Conservation (phyloP, 1,284 basidiomycete species). For the Mycosarcoma maydis region DNA sequence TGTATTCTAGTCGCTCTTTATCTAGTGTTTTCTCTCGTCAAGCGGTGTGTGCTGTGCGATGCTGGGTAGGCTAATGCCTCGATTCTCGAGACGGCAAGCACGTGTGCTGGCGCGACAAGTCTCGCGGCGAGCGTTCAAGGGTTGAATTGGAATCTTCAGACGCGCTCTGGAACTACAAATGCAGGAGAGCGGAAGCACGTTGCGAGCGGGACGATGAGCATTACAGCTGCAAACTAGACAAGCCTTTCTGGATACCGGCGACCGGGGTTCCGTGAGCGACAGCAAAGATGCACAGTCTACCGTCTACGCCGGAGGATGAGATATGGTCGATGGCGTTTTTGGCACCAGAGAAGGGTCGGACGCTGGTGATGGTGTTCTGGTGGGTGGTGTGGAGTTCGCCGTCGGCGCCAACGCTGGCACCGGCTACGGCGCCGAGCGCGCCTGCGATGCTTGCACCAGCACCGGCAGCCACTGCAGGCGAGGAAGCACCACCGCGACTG, state of each 20-base stretch:
- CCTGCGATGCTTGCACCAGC: slow-evolving; percentile 72
- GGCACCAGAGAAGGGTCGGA: slow-evolving; percentile 67
- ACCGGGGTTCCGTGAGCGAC: slow-evolving; percentile 68
- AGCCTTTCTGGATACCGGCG: slow-evolving; percentile 52
- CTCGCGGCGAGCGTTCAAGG: too few species aligned
- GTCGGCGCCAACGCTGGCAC: slow-evolving; percentile 76
- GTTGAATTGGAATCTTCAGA: too few species aligned
- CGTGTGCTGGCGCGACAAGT: too few species aligned
- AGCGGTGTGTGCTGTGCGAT: too few species aligned
- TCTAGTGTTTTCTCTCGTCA: too few species aligned
- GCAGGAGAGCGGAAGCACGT: too few species aligned
- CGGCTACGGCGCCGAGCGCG: slow-evolving; percentile 71
- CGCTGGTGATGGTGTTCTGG: slow-evolving; percentile 95
- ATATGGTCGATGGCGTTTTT: slow-evolving; percentile 75
- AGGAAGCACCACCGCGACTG: slow-evolving; percentile 74
- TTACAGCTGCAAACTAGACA: slow-evolving; percentile 52
- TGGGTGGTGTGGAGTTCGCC: slow-evolving; percentile 77
- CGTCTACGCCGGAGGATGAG: slow-evolving; percentile 94
- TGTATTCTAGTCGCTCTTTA: too few species aligned
- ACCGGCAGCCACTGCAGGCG: slow-evolving; percentile 48
- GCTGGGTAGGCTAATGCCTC: too few species aligned
- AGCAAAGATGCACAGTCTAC: slow-evolving; percentile 92
- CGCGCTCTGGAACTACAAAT: too few species aligned
- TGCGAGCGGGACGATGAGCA: too few species aligned
- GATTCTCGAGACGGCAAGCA: too few species aligned